These are phyloP conservation scores for Diaporthe humulicola DNA, from an alignment of 2,329 filamentous ascomycete species.

Conservation along the genomic window DNA sequence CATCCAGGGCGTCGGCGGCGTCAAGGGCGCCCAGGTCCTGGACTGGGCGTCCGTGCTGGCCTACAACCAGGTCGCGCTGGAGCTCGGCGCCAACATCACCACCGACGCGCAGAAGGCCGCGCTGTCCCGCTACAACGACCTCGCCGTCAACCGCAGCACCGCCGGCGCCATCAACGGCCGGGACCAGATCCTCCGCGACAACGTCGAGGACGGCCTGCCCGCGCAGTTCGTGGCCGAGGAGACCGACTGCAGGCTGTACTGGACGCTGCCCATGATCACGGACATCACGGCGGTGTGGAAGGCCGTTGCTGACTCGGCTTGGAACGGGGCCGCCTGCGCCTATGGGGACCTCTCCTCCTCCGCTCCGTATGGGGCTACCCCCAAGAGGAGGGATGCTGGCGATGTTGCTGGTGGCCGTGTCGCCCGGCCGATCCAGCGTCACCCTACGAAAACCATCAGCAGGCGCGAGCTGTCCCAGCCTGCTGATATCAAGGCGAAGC, in stretches of 20 bases:
- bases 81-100: conserved; percentile 44
- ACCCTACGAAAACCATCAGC: conserved; percentile 2
- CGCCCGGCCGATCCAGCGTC: background rate
- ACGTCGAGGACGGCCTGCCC: conserved; percentile 56
- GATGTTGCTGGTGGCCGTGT: conserved; percentile 11
- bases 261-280: conserved; percentile 62
- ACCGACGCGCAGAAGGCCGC: conserved; percentile 48
- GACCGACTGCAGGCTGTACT: conserved; percentile 65
- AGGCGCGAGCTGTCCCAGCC: conserved; percentile 4
- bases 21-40: conserved; percentile 62
- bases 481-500: conserved; percentile 18
- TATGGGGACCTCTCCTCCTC: conserved; percentile 49
- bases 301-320: conserved; percentile 55
- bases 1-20: conserved; percentile 68
- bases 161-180: conserved; percentile 54
- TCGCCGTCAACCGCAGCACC: conserved; percentile 51
- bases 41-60: conserved; percentile 48
- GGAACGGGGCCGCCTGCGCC: conserved; percentile 56
- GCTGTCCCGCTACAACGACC: conserved; percentile 48
- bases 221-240: conserved; percentile 63
- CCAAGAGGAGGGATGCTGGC: conserved; percentile 4
- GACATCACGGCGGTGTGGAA: conserved; percentile 63
- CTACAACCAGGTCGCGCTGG: conserved; percentile 45
- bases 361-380: background rate
- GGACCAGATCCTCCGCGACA: conserved; percentile 53